phyloP scores from a whole-genome alignment of 2,329 filamentous ascomycete species.

The Fusarium protoensiforme region DNA sequence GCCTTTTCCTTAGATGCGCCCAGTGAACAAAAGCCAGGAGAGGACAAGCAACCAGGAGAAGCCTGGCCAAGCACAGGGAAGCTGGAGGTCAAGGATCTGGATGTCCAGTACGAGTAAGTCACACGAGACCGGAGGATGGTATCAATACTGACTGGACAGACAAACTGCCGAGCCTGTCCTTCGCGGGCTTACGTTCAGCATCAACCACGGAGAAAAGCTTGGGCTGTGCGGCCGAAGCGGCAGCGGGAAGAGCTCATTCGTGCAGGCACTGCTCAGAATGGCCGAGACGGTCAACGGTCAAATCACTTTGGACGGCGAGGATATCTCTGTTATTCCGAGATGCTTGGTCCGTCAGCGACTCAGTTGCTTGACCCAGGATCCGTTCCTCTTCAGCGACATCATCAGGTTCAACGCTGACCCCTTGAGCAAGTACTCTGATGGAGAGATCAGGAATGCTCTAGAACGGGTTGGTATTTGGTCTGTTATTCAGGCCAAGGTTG shows the following conservation, averaged over 20 bases:
- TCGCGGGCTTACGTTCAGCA: conserved; percentile 43
- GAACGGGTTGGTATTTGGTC: conserved; percentile 59
- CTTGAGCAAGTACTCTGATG: conserved; percentile 49
- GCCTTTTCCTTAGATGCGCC: conserved; percentile 42
- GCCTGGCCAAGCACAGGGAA: conserved; percentile 39
- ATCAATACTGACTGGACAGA: conserved; percentile 25
- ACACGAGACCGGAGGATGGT: rapidly evolving
- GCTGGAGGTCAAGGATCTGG: conserved; percentile 37
- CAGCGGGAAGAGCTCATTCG: conserved; percentile 51
- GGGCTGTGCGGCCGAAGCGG: conserved; percentile 60
- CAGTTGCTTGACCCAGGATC: conserved; percentile 63
- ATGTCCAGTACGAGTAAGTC: conserved; percentile 45
- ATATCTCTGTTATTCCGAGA: conserved; percentile 46
- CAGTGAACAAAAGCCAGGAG: conserved; percentile 30
- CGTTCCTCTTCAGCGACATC: conserved; percentile 60
- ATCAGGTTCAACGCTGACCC: conserved; percentile 65
- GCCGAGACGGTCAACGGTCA: conserved; percentile 56
- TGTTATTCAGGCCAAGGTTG: conserved; percentile 53
- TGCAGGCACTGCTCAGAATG: conserved; percentile 60
- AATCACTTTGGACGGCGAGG: conserved; percentile 59
- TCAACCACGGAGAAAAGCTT: conserved; percentile 51
- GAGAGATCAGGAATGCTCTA: conserved; percentile 56
- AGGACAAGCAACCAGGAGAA: conserved; percentile 18
- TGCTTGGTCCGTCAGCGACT: conserved; percentile 47
- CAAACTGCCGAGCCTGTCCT: conserved; percentile 42